Base-by-base conservation (phyloP, 371 early-diverging fungal species). In the Quaeritorhiza haematococci region DNA sequence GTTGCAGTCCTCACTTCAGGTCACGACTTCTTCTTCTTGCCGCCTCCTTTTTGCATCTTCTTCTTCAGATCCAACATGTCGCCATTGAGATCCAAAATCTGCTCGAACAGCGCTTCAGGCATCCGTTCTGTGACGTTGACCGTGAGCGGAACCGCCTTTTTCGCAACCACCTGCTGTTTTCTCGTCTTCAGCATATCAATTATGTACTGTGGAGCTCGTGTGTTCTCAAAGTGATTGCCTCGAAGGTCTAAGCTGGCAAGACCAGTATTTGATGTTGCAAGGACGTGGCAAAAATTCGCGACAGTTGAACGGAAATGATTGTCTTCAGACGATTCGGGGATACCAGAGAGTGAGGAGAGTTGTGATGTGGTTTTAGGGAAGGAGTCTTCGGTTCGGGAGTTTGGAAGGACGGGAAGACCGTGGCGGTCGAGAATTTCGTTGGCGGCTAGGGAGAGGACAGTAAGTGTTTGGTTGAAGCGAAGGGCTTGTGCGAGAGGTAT, bases 181-280 rank as follows among this genome's bases (percentile, higher is more conserved):
- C 64, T 56, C 21, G 50, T 6, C 34, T 61, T 59, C 23, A 70
- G 57, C 71, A 70, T 66, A 17, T 70, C 71, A 2, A 63, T 44
- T 3, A 69, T 17, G 28, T 7, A 32, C 23, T 60, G 33, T 21
- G n/a, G n/a, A n/a, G 58, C 69, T 3, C 69, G 65, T 3, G 30
- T 15, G 17, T 52, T 33, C 2, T 66, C 69, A n/a, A 69, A 44
- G 46, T 69, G 65, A 42, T 69, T 69, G 32, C 65, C 60, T 17
- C 61, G 58, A 3, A 69, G 44, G 44, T 69, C 69, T 27, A 69
- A 55, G 8, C 48, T 19, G 13, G 54, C 41, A 13, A 69, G 45
- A 2, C 57, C 56, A 3, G 46, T 59, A 49, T 44, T 57, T 30
- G 53, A 53, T 29, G 59, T 46, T 4, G 59, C 65, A 5, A 69